Conservation (phyloP, 768 basidiomycete genomes). For the Saitozyma podzolica region DNA sequence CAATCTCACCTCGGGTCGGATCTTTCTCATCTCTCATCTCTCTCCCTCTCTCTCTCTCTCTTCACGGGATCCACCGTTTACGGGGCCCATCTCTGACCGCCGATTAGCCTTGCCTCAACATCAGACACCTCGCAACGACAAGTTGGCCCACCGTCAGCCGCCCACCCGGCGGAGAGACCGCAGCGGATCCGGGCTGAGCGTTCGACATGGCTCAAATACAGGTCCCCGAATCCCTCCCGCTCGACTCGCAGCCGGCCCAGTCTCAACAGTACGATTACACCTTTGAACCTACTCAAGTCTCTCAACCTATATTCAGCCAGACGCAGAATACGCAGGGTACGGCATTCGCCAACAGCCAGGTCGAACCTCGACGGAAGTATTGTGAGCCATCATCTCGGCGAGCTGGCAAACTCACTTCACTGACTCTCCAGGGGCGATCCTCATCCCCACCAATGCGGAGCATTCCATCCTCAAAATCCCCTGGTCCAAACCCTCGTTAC, state of each 20-base stretch:
- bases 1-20: too few relatives aligned
- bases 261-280: constrained; percentile 24
- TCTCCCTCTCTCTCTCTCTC: too few relatives aligned
- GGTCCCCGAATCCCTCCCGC: constrained; percentile 2
- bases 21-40: too few relatives aligned
- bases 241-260: constrained; percentile 15
- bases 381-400: constrained; percentile 29
- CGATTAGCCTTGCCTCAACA: too few relatives aligned
- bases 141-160: too few relatives aligned
- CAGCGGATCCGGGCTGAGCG: too few relatives aligned
- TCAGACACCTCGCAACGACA: too few relatives aligned
- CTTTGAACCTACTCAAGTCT: constrained; percentile 43
- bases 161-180: too few relatives aligned
- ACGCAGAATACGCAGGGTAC: constrained; percentile 41
- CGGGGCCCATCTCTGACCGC: too few relatives aligned
- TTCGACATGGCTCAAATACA: too few relatives aligned
- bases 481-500: constrained; percentile 36
- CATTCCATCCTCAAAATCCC: constrained; percentile 46
- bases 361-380: constrained; percentile 50
- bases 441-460: constrained; percentile 43
- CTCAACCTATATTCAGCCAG: constrained; percentile 40
- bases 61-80: too few relatives aligned
- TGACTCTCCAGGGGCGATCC: constrained; percentile 43
- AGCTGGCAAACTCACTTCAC: not conserved
- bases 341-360: constrained; percentile 35